phyloP scores from a whole-genome alignment of 768 basidiomycete species.

The Lepiota venenata region DNA sequence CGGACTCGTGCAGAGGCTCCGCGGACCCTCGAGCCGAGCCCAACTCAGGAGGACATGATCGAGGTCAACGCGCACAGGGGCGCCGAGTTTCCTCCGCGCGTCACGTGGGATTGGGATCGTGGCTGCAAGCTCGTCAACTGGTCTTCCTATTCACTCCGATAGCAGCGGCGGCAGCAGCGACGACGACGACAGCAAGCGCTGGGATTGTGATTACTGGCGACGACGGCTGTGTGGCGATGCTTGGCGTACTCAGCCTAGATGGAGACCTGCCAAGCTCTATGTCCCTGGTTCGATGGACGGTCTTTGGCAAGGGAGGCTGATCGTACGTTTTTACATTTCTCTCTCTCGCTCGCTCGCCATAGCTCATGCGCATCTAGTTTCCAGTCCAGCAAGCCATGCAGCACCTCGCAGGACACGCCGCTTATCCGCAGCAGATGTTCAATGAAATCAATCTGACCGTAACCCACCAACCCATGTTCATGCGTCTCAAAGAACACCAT shows the following conservation, averaged over 20 bases:
- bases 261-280: constrained; percentile 34
- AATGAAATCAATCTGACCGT: constrained; percentile 1
- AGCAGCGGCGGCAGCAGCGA: constrained; percentile 5
- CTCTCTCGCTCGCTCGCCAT: constrained; percentile 3
- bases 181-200: constrained; percentile 35
- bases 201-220: constrained; percentile 61
- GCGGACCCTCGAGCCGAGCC: constrained; percentile 22
- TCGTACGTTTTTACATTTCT: constrained; percentile 39
- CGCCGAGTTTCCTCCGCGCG: constrained; percentile 5
- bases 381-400: background rate
- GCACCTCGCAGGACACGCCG: constrained; percentile 11
- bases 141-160: constrained; percentile 11
- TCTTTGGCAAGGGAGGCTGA: constrained; percentile 60
- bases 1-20: constrained; percentile 23
- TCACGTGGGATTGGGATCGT: constrained; percentile 18
- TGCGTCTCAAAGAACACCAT: constrained; percentile 13
- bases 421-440: constrained; percentile 13
- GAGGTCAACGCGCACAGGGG: constrained; percentile 44
- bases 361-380: background rate
- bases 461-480: constrained; percentile 18
- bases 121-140: constrained; percentile 10
- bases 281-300: constrained; percentile 51
- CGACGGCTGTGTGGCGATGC: constrained; percentile 41
- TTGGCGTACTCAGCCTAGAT: constrained; percentile 19
- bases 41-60: constrained; percentile 56